Conservation (phyloP, 495 filamentous ascomycete species). For the Evernia prunastri region DNA sequence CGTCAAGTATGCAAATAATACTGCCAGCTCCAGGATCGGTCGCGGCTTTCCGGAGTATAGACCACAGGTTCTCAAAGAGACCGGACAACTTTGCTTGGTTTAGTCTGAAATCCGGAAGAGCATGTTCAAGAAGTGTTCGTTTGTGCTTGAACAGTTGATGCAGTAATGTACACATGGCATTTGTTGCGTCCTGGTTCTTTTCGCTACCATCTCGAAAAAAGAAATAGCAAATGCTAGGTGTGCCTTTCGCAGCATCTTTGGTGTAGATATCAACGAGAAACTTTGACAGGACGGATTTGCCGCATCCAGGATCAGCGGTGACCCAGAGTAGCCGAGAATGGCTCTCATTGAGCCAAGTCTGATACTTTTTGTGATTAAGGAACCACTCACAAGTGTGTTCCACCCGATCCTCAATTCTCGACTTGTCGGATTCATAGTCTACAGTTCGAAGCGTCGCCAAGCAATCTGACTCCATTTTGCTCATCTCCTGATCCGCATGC, state of each 20-base stretch:
- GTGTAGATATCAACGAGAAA: not conserved
- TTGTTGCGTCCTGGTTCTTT: constrained; percentile 36
- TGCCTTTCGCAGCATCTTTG: not conserved
- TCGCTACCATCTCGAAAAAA: constrained; percentile 53
- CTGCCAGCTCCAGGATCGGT: constrained; percentile 24
- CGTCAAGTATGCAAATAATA: constrained; percentile 38
- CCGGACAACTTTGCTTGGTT: constrained; percentile 21
- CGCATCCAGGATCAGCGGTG: not conserved
- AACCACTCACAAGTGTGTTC: too few species aligned
- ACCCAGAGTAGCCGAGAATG: too few species aligned
- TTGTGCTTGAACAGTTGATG: constrained; percentile 25
- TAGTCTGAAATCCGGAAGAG: constrained; percentile 20
- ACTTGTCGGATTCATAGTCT: too few species aligned
- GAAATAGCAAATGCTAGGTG: constrained; percentile 36
- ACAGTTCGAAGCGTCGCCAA: too few species aligned
- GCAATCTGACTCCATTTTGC: too few species aligned
- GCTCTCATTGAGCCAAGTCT: too few species aligned
- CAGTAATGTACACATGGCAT: constrained; percentile 25
- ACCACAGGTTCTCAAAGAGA: constrained; percentile 27
- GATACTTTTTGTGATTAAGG: too few species aligned
- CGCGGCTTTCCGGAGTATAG: constrained; percentile 24
- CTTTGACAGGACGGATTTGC: not conserved
- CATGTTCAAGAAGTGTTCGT: constrained; percentile 26
- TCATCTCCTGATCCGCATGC: too few species aligned
- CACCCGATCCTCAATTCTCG: too few species aligned